Evolutionary conservation across 2,329 filamentous ascomycete species (phyloP).

Genomic region (Scytalidium sp.): DNA sequence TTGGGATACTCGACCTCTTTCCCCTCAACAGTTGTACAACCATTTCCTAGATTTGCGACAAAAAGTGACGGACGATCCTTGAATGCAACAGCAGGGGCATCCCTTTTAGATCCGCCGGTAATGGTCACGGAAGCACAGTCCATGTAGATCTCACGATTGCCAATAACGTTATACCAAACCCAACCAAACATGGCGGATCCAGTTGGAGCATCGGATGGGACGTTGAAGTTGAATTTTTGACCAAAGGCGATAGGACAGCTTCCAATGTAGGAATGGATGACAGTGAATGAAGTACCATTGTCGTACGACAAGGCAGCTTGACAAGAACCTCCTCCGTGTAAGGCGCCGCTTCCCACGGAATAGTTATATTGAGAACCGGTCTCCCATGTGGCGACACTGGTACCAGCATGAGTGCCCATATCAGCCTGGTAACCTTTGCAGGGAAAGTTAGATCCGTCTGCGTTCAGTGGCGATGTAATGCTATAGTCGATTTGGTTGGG

Average conservation of each 20-base stretch:
- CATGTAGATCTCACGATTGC: slow-evolving; percentile 67
- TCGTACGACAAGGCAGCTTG: slow-evolving; percentile 61
- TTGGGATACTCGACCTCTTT: slow-evolving; percentile 51
- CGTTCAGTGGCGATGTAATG: slow-evolving; percentile 9
- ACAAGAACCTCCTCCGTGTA: slow-evolving; percentile 56
- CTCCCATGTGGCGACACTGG: slow-evolving; percentile 44
- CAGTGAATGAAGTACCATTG: slow-evolving; percentile 52
- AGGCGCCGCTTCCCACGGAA: slow-evolving; percentile 43
- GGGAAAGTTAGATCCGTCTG: slow-evolving; percentile 12
- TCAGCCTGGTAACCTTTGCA: slow-evolving; percentile 19
- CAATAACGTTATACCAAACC: slow-evolving; percentile 58
- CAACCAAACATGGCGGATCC: slow-evolving; percentile 30
- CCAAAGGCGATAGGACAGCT: slow-evolving; percentile 14
- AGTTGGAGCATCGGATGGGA: slow-evolving; percentile 22
- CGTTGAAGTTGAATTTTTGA: slow-evolving; percentile 21
- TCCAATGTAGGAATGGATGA: slow-evolving; percentile 50
- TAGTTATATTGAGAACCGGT: slow-evolving; percentile 50
- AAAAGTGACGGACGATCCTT: slow-evolving; percentile 52
- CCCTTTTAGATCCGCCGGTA: slow-evolving; percentile 12
- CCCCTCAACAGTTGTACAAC: slow-evolving; percentile 45
- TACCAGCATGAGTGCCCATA: slow-evolving; percentile 19
- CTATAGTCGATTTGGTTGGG: slow-evolving; percentile 9
- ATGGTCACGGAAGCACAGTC: slow-evolving; percentile 60
- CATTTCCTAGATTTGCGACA: slow-evolving; percentile 52
- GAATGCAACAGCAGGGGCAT: slow-evolving; percentile 32